Percentiles rank a stretch among this genome's conserved stretches.
Evolutionary conservation across 768 basidiomycete genomes (phyloP).

Genomic region (Pisolithus tinctorius): DNA sequence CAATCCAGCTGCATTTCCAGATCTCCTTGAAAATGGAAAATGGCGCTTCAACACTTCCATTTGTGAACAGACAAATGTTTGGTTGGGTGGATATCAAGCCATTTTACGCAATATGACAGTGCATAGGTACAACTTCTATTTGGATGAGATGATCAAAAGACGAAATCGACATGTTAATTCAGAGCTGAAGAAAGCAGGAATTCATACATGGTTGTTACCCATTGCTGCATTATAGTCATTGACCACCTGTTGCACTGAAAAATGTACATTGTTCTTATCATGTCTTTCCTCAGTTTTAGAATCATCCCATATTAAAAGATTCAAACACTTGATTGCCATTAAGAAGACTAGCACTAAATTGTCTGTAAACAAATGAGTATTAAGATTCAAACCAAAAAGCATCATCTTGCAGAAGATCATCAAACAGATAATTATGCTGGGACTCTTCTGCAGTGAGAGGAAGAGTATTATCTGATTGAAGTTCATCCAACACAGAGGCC

Average conservation of each 20-base stretch:
- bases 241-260: too few relatives aligned
- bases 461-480: background rate
- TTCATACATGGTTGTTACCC: background rate
- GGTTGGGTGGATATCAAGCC: conserved; percentile 26
- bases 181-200: conserved; percentile 1
- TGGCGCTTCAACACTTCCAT: conserved; percentile 31
- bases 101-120: conserved; percentile 24
- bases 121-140: conserved; percentile 21
- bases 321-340: background rate
- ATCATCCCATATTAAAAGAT: background rate
- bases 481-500: background rate
- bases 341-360: background rate
- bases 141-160: conserved; percentile 24
- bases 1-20: conserved; percentile 22
- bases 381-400: background rate
- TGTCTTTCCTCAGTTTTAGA: background rate
- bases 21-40: conserved; percentile 13
- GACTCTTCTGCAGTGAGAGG: too few relatives aligned
- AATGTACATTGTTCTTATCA: background rate
- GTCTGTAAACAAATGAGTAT: background rate
- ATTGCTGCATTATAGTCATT: background rate
- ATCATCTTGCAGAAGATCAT: background rate
- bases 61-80: conserved; percentile 29
- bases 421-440: background rate
- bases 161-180: conserved; percentile 9